Conservation (phyloP, 371 early-diverging fungal genomes). For the Catenaria anguillulae region DNA sequence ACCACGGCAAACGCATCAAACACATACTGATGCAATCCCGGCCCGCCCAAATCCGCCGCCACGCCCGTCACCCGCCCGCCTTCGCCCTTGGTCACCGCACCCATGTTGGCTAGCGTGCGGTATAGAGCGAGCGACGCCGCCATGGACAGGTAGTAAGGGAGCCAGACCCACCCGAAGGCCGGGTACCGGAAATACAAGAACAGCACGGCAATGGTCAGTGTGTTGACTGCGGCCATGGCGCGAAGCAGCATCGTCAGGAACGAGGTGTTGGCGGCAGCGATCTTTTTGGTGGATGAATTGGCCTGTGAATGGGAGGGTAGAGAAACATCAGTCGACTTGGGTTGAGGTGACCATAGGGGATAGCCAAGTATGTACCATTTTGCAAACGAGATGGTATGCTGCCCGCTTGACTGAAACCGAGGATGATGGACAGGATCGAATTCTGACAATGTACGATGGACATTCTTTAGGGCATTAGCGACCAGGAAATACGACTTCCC, state of each 20-base stretch:
- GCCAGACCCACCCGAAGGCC: background rate
- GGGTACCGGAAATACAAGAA: background rate
- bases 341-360: too few species aligned
- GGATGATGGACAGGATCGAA: too few species aligned
- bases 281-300: background rate
- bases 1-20: background rate
- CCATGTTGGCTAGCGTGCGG: background rate
- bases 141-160: background rate
- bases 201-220: background rate
- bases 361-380: too few species aligned
- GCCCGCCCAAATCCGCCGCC: background rate
- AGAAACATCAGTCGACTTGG: too few species aligned
- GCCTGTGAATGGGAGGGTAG: too few species aligned
- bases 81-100: background rate
- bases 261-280: background rate
- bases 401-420: too few species aligned
- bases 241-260: background rate
- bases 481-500: too few species aligned
- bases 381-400: too few species aligned
- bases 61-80: background rate
- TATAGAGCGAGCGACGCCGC: background rate
- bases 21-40: background rate
- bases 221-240: background rate
- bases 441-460: too few species aligned
- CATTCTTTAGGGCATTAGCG: too few species aligned